Base-by-base conservation (phyloP, 768 basidiomycete genomes). In the Leccinum sublutescens region DNA sequence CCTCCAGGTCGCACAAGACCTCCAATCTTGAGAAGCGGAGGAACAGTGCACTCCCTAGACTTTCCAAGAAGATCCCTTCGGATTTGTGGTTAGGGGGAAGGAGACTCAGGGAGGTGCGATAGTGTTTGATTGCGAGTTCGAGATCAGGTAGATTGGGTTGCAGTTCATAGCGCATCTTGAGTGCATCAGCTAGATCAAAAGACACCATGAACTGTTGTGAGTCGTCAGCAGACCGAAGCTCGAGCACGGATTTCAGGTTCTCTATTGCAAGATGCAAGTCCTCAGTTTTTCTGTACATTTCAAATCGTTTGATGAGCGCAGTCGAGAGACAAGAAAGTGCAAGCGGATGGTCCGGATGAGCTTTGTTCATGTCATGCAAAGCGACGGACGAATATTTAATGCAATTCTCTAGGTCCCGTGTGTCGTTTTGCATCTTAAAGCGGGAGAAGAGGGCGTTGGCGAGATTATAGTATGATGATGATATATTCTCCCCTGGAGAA, bases 401-500 rank as follows among this genome's bases (percentile, higher is more conserved):
- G 38, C 63, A 68, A 31, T 64, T 58, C 11, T 64, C 63, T 14
- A 72, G 58, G 53, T 72, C 71, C 6, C 60, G 48, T n/a, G 31
- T 48, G n/a, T 64, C 43, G 6, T 55, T 59, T 53, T 59, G 51
- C 5, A 68, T 9, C 52, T 70, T 71, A 61, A 65, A 71, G 29
- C 72, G 71, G 40, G 66, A 70, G 19, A 73, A 56, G 48, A 73
- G 50, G 25, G 71, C 70, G 43, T 71, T 71, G 49, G 70, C 72
- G 31, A 72, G 72, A 55, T 69, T 72, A 52, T 71, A 71, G 50
- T 59, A 63, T 8, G 65, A 64, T 3, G 65, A 57, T 17, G 65
- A 56, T 54, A 52, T 64, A 31, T 64, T 65, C 47, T 71, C 64
- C 9, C 51, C 52, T 17, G 51, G 53, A 50, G 59, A 61, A 51